Conservation (phyloP, 345 rosid species). For the Stellera chamaejasme region DNA sequence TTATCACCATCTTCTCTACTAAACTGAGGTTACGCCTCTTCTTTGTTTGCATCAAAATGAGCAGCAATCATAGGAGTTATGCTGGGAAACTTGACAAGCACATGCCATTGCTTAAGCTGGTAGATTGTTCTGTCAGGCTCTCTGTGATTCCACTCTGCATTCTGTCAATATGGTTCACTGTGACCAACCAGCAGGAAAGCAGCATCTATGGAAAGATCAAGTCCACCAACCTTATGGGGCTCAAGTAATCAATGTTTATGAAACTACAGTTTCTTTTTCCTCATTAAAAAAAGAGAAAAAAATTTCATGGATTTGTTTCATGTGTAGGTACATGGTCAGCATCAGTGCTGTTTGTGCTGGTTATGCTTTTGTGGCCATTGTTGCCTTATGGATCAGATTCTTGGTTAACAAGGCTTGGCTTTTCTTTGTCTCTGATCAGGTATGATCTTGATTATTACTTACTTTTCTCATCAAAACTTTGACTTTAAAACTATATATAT, state of each 20-base stretch:
- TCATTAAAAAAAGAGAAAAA: neutral
- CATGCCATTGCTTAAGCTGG: conserved; percentile 37
- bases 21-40: neutral
- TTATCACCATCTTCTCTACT: neutral
- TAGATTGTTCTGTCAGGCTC: conserved; percentile 64
- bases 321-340: conserved; percentile 59
- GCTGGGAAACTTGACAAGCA: conserved; percentile 14
- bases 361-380: conserved; percentile 59
- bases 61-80: conserved; percentile 1
- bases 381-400: conserved; percentile 47
- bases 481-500: no score
- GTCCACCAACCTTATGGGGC: conserved; percentile 51
- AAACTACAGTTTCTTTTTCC: neutral
- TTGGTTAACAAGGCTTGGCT: conserved; percentile 65
- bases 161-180: conserved; percentile 71
- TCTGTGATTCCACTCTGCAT: conserved; percentile 67
- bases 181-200: conserved; percentile 54
- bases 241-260: conserved; percentile 39
- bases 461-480: neutral
- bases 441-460: conserved; percentile 8
- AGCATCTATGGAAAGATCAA: conserved; percentile 46
- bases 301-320: neutral
- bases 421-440: conserved; percentile 89
- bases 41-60: conserved; percentile 7
- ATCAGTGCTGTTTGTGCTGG: conserved; percentile 51